Conservation (phyloP, 495 filamentous ascomycete genomes). For the Trypethelium eluteriae region DNA sequence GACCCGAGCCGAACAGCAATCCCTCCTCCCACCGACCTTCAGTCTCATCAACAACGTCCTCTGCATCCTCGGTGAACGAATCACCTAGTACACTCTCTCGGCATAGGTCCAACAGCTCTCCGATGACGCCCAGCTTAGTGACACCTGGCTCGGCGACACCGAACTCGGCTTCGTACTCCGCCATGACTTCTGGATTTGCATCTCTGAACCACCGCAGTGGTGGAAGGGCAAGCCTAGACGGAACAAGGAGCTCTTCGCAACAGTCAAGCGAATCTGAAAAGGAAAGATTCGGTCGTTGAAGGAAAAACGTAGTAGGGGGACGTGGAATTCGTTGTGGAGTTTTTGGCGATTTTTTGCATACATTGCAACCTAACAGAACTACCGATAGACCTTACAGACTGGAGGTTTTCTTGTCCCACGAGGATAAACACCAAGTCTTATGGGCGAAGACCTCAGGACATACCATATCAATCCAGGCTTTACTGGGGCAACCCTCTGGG, state of each 20-base stretch:
- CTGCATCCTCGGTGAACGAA: background rate
- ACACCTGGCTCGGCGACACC: background rate
- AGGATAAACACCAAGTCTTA: background rate
- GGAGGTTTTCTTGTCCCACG: background rate
- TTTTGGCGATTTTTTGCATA: background rate
- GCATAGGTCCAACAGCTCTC: background rate
- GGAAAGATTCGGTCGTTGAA: background rate
- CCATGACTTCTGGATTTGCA: conserved; percentile 4
- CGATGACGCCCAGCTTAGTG: background rate
- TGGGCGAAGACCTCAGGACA: background rate
- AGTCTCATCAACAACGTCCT: background rate
- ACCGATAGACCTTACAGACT: background rate
- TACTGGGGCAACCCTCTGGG: too few species aligned
- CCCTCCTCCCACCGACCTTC: background rate
- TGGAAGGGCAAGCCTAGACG: background rate
- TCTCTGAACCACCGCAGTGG: background rate
- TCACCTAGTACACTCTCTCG: background rate
- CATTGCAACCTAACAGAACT: background rate
- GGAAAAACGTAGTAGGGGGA: background rate
- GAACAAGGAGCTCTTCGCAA: conserved; percentile 1
- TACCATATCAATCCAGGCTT: background rate
- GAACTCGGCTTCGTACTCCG: background rate
- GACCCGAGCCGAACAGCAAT: background rate
- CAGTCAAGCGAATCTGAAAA: background rate
- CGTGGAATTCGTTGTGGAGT: background rate